Conservation (phyloP, 169 alveolate genomes). For the Cryptosporidium sp. region DNA sequence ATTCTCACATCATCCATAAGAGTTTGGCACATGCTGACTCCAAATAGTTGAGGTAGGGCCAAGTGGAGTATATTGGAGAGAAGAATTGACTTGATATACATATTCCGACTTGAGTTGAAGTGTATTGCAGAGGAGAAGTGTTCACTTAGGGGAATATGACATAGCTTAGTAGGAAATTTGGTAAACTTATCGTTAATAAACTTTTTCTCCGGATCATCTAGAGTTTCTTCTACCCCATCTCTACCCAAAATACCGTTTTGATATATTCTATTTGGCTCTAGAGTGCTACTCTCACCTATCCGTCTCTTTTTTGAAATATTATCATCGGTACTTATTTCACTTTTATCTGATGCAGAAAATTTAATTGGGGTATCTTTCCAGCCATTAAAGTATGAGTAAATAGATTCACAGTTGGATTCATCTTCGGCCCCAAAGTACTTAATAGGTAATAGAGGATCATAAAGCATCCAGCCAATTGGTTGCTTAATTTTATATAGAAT, state of each 20-base stretch:
- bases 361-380: not conserved
- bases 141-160: constrained; percentile 4
- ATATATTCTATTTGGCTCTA: not conserved
- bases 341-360: not conserved
- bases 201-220: not conserved
- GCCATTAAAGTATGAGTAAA: not conserved
- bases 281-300: not conserved
- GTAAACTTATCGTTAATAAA: not conserved
- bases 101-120: constrained; percentile 13
- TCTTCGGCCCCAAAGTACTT: constrained; percentile 6
- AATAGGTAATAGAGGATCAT: constrained; percentile 49
- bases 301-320: not conserved
- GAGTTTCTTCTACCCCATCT: not conserved
- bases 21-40: not conserved
- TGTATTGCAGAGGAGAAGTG: constrained; percentile 4
- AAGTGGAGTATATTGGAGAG: constrained; percentile 28
- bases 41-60: constrained; percentile 10
- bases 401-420: not conserved
- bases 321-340: not conserved
- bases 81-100: constrained; percentile 7
- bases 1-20: constrained; percentile 16
- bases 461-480: constrained; percentile 71
- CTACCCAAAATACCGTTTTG: not conserved
- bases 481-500: constrained; percentile 45
- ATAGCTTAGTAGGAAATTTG: constrained; percentile 37